A percentile compares a stretch with the other conserved stretches of the same genome.
These are phyloP conservation scores for Fusarium sp. DNA, from an alignment of 2,329 filamentous ascomycete genomes.

Conservation along the genomic window DNA sequence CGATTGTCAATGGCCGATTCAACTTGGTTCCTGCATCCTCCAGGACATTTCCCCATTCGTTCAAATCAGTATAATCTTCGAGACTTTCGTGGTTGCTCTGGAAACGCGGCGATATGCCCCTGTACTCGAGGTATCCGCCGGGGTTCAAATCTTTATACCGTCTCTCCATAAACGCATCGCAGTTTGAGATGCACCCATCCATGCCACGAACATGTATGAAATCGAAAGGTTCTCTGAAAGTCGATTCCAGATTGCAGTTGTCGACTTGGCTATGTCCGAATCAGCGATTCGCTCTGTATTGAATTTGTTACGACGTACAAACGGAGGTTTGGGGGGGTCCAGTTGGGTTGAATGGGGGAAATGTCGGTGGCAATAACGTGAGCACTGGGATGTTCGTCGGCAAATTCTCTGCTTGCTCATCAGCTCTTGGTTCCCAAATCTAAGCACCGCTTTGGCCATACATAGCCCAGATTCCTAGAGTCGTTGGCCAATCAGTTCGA, in stretches of 20 bases:
- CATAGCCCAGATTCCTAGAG: background rate
- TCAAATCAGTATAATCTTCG: background rate
- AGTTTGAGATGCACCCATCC: background rate
- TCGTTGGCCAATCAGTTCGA: background rate
- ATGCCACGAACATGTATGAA: background rate
- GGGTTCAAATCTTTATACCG: background rate
- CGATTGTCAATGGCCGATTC: background rate
- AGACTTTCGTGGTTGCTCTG: background rate
- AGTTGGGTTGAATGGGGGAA: background rate
- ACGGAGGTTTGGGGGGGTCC: background rate
- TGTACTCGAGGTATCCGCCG: background rate
- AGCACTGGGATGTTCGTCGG: background rate
- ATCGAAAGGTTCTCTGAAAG: background rate
- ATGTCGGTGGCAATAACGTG: background rate
- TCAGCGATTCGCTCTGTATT: background rate
- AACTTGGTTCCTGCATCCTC: background rate
- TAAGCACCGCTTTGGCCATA: background rate
- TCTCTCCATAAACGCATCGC: background rate
- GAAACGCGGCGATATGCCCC: background rate
- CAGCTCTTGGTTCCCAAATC: background rate
- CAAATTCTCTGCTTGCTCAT: background rate
- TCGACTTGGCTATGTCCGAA: background rate
- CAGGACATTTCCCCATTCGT: background rate
- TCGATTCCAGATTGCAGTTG: background rate
- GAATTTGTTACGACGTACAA: background rate